These are phyloP conservation scores for Rhodomyrtus tomentosa DNA, from an alignment of 345 rosid genomes.

Conservation along the genomic window DNA sequence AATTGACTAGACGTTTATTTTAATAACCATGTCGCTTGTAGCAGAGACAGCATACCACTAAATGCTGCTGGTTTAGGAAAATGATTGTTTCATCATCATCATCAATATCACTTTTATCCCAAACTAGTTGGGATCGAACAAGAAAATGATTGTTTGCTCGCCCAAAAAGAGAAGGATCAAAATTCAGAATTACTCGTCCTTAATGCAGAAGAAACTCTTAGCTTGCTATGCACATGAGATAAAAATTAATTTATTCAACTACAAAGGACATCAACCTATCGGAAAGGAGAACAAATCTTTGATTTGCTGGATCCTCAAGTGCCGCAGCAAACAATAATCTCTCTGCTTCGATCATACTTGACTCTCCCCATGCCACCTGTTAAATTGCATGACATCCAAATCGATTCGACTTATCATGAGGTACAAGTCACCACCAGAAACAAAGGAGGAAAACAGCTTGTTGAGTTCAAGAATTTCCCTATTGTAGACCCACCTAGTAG, in stretches of 20 bases:
- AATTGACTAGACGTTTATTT: not conserved
- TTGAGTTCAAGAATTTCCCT: not conserved
- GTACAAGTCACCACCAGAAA: not conserved
- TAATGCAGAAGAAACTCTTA: not conserved
- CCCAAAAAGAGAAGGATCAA: not conserved
- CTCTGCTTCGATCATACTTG: slow-evolving; percentile 88
- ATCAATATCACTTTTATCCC: too few species aligned
- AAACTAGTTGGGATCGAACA: too few species aligned
- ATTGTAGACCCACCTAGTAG: not conserved
- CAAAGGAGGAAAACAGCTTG: not conserved
- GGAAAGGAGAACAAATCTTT: slow-evolving; percentile 83
- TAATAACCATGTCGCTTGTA: not conserved
- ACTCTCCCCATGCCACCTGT: slow-evolving; percentile 85
- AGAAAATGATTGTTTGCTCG: not conserved
- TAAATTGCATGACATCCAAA: not conserved
- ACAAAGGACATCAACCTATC: slow-evolving; percentile 47
- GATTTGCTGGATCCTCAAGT: slow-evolving; percentile 69
- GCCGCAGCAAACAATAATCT: slow-evolving; percentile 67
- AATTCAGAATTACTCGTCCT: not conserved
- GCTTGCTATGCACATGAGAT: not conserved
- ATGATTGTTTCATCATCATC: too few species aligned
- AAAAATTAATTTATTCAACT: not conserved
- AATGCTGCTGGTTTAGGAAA: not conserved
- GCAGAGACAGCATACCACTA: not conserved
- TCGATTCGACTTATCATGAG: not conserved